Base-by-base conservation (phyloP, 192 early-diverging fungal species). In the Dimargaris xerosporica region DNA sequence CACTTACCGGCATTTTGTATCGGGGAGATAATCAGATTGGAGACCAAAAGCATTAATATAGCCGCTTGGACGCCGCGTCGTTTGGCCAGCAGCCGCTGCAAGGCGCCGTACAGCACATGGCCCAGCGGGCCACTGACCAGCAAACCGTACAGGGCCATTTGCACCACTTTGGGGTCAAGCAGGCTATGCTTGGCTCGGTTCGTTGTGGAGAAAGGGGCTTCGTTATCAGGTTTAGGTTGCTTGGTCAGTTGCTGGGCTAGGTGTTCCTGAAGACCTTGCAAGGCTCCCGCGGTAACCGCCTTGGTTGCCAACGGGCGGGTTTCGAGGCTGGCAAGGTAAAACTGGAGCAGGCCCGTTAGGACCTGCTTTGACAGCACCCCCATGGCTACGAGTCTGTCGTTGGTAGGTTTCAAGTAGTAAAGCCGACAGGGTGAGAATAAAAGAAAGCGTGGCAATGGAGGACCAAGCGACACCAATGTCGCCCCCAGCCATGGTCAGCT, bases 101-200 rank as follows among this genome's bases (percentile, higher is more conserved):
- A 71, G 46, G 78, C 62, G 53, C 83, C 82, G 75, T 88, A 94
- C 65, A 92, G 67, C 44, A 76, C 76, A 67, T 94, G 92, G 34
- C 82, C 85, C 62, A 94, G 71, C 53, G 92, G 92, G 15, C 90
- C 92, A 55, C 80, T 81, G 64, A 94, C 70, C 51, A 87, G 71
- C 61, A 90, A 73, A 54, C 91, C 90, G 65, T 90, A 90, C 29
- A 83, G 77, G 43, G 85, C 79, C 85, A 95, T 91, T 71, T 91
- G 83, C 45, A 87, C 72, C 52, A 87, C 76, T 48, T 78, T 79
- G 61, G 79, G 78, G 77, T 86, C 79, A 60, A 84, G 67, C 11
- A 68, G 43, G 58, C 56, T 65, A 54, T 67, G 69, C 43, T 39
- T 64, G 30, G 47, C 58, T 5, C 46, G 64, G 45, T 71, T 61